Evolutionary conservation across 169 alveolate genomes (phyloP), one percentile per base, ranked within the genome.

Genomic region (Plasmodium ovale): DNA sequence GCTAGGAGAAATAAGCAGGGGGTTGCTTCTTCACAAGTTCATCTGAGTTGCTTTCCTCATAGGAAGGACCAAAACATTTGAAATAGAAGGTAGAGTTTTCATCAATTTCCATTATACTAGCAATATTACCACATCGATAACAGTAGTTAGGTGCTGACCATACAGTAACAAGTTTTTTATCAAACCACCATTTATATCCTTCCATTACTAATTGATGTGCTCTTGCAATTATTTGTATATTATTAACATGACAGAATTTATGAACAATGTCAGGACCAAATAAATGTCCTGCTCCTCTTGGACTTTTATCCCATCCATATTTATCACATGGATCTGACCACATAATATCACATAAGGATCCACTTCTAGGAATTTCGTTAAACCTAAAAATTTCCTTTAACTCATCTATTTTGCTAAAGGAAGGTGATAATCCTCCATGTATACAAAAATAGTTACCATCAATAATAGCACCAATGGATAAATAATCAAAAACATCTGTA

Each of bases 201-300:
- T 98, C 99, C 99, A 99, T 98, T 54, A 98, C 99, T 54, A 99
- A 95, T 89, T 99, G 99, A 93, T 99, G 99, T 7, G 99, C 99
- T 87, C 99, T 94, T n/a, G 99, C 99, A 67, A 99, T 98, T 44
- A 98, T 92, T 56, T 96, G 96, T 56, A 98, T 95, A 70, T 97
- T 97, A 93, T 99, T 98, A 44, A 95, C 92, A 72, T 97, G 97
- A 93, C 97, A 96, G 92, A 98, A 99, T 92, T 97, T 96, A 72
- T 98, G 96, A 14, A 95, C 94, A 47, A 94, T 89, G 89, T 99
- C 99, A 31, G 97, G 99, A 23, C 99, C 99, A 93, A 98, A 99
- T 49, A 98, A 95, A 95, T 96, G 98, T n/a, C 99, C 99, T 0
- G 99, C 99, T 31, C 99, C 99, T 87, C 99, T 95, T 9, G 99